Evolutionary conservation across 2,329 filamentous ascomycete species (phyloP).

Genomic region (Penicillium sp.): DNA sequence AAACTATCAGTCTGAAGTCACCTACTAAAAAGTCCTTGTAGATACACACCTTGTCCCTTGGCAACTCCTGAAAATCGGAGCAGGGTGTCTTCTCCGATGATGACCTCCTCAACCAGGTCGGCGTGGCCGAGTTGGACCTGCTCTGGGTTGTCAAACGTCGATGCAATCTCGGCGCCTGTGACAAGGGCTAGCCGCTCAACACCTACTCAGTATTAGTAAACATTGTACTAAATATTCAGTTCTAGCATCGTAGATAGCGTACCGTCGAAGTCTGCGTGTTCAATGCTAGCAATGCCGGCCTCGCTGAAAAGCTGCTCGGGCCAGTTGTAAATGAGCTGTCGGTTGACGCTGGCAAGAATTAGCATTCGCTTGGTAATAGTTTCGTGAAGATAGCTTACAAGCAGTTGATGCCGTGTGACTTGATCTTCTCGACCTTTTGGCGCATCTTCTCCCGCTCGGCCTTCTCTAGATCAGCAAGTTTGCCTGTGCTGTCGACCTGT

Average conservation of each 20-base stretch:
- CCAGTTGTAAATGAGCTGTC: slow-evolving; percentile 99
- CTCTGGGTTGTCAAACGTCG: slow-evolving; percentile 96
- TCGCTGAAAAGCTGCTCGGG: slow-evolving; percentile 98
- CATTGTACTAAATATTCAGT: neutral
- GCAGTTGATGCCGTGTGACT: slow-evolving; percentile 98
- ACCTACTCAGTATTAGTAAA: slow-evolving; percentile 1
- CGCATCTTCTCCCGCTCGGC: slow-evolving; percentile 99
- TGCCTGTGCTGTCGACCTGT: slow-evolving; percentile 80
- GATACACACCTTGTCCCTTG: slow-evolving; percentile 13
- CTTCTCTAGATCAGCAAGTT: slow-evolving; percentile 97
- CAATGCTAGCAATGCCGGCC: slow-evolving; percentile 95
- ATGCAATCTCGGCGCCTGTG: slow-evolving; percentile 94
- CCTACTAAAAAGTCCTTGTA: neutral
- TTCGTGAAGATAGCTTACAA: slow-evolving; percentile 47
- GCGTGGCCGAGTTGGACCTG: slow-evolving; percentile 94
- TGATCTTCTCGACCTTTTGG: slow-evolving; percentile 98
- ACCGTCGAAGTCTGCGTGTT: slow-evolving; percentile 98
- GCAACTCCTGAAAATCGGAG: slow-evolving; percentile 97
- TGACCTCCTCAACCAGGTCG: slow-evolving; percentile 94
- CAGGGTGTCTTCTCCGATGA: slow-evolving; percentile 94
- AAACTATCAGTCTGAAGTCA: slow-evolving; percentile 58
- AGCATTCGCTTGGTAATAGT: neutral
- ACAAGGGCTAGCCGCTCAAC: slow-evolving; percentile 93
- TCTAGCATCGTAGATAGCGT: neutral
- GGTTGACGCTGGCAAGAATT: slow-evolving; percentile 62